Base-by-base conservation (phyloP, 2,329 filamentous ascomycete genomes). In the Cadophora luteo-olivacea region DNA sequence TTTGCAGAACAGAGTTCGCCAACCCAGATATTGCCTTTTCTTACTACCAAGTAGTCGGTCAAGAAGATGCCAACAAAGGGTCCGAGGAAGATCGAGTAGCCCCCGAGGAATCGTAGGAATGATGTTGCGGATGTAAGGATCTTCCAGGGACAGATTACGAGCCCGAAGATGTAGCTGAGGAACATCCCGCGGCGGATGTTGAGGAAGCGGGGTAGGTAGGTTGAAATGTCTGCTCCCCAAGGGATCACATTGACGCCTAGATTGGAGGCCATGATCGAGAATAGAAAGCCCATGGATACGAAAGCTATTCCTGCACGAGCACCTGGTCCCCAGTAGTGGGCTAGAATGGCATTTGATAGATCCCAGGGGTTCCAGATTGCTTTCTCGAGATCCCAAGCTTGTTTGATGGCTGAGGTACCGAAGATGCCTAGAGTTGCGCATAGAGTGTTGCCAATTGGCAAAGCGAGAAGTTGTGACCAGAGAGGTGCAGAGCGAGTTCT, bases 371-470 rank as follows among this genome's bases (percentile, higher is more conserved):
- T 38, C 36, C 36, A 38, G 36, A 38, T 38, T 38, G 36, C 36
- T 38, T 38, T 38, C 36, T 38, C 36, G 67, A 77, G 70, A n/a
- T 77, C 78, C 77, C 80, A 82, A 14, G 72, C 69, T 57, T 80
- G 79, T 72, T 82, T 81, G 64, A 82, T 80, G 16, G 80, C 78
- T 3, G 79, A 77, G 0, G 81, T 82, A 0, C 77, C 36, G 33
- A 82, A 72, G 67, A 83, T 82, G 19, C 82, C 81, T 14, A 83
- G 74, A 38, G 75, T 76, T 12, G 80, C 80, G 6, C 78, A 79
- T n/a, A 81, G 69, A 1, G 81, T 81, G 22, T 81, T 78, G 19
- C 78, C 78, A 38, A 83, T 74, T 0, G 80, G 79, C 58, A 81
- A 79, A 22, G 77, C 65, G 3, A 82, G 66, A 36, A 81, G 67